Evolutionary conservation across 805 yeast genomes (phyloP).

Genomic region (Kazachstania taianensis): DNA sequence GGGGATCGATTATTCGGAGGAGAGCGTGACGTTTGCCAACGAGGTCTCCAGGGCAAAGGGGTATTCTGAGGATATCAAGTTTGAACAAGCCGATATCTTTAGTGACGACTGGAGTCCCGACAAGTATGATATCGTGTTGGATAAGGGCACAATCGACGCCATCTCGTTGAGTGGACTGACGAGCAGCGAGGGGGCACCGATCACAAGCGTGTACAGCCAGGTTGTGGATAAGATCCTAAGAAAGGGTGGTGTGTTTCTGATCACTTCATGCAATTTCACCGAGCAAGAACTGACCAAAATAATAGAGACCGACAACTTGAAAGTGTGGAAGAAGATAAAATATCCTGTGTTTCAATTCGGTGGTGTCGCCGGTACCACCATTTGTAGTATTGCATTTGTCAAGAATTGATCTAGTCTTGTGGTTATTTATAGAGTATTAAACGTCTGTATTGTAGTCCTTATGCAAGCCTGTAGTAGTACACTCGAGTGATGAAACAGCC

Average conservation of each 20-base stretch:
- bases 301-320: conserved; percentile 37
- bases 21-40: conserved; percentile 68
- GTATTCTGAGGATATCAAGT: conserved; percentile 32
- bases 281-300: conserved; percentile 57
- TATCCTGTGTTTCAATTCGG: conserved; percentile 87
- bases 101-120: conserved; percentile 30
- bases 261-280: conserved; percentile 93
- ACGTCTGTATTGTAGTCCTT: no score
- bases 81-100: conserved; percentile 64
- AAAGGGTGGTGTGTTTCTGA: conserved; percentile 48
- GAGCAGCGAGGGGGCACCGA: conserved; percentile 37
- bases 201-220: conserved; percentile 50
- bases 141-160: conserved; percentile 96
- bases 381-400: conserved; percentile 75
- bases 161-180: conserved; percentile 69
- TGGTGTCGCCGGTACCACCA: conserved; percentile 79
- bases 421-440: no score
- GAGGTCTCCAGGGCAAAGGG: conserved; percentile 40
- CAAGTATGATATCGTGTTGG: conserved; percentile 65
- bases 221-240: conserved; percentile 50
- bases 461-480: no score
- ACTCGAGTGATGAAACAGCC: no score
- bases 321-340: conserved; percentile 53
- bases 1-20: conserved; percentile 82
- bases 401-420: conserved; percentile 23